These are phyloP conservation scores for Populus deltoides DNA, from an alignment of 345 rosid species.

Conservation along the genomic window DNA sequence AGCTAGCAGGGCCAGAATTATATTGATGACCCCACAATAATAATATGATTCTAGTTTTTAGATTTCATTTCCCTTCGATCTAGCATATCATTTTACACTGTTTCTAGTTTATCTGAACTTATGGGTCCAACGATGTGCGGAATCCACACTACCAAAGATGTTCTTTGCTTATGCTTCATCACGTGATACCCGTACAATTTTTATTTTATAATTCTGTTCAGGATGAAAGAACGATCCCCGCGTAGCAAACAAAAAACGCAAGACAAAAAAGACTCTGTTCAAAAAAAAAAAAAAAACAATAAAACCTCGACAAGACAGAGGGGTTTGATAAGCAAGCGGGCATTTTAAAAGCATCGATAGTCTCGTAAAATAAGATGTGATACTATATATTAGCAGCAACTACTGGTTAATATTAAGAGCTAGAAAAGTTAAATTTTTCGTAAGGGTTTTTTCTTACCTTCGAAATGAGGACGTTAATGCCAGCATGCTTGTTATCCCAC, in stretches of 20 bases:
- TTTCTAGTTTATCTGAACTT: constrained; percentile 8
- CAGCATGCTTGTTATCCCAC: constrained; percentile 41
- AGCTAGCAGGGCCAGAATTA: background rate
- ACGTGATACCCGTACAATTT: constrained; percentile 30
- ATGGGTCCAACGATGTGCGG: constrained; percentile 3
- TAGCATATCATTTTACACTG: constrained; percentile 3
- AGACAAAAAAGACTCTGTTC: constrained; percentile 14
- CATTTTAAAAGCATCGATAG: background rate
- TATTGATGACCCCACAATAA: background rate
- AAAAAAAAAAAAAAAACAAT: background rate
- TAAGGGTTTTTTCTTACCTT: constrained; percentile 17
- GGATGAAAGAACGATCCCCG: background rate
- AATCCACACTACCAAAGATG: constrained; percentile 13
- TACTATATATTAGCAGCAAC: no score
- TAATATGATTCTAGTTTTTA: background rate
- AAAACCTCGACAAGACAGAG: constrained; percentile 17
- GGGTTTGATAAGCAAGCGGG: constrained; percentile 6
- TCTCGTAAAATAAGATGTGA: background rate
- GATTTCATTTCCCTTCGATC: constrained; percentile 7
- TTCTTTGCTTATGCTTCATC: constrained; percentile 18
- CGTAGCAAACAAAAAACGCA: constrained; percentile 21
- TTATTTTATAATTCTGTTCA: background rate
- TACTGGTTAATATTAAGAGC: background rate
- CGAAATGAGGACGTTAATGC: constrained; percentile 36
- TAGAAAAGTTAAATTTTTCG: background rate